phyloP scores from a whole-genome alignment of 208 protist species.

The Naegleria gruberi region DNA sequence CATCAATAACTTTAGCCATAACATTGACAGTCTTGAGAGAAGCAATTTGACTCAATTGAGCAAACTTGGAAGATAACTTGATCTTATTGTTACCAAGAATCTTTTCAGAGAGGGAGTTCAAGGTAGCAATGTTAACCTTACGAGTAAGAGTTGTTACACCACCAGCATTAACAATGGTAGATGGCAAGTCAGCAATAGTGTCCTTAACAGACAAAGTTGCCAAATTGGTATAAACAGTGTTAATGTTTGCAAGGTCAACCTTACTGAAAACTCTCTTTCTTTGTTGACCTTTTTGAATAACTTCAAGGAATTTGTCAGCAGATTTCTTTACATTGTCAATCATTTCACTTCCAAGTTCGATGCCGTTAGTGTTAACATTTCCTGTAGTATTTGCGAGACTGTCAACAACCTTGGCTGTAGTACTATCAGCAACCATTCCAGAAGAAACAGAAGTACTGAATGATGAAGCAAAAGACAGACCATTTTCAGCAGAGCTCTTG shows the following conservation, averaged over 20 bases:
- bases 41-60: not conserved
- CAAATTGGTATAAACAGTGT: not conserved
- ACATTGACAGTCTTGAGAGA: not conserved
- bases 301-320: too few relatives aligned
- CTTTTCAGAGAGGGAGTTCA: not conserved
- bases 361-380: too few relatives aligned
- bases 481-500: too few relatives aligned
- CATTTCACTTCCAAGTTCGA: too few relatives aligned
- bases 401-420: too few relatives aligned
- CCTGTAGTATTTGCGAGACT: too few relatives aligned
- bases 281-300: too few relatives aligned
- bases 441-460: too few relatives aligned
- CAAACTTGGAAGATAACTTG: not conserved
- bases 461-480: too few relatives aligned
- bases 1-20: not conserved
- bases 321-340: too few relatives aligned
- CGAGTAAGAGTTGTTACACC: not conserved
- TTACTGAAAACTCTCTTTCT: not conserved
- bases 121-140: not conserved
- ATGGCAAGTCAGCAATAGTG: not conserved
- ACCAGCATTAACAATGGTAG: not conserved
- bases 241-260: not conserved
- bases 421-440: too few relatives aligned
- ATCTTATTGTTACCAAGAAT: not conserved
- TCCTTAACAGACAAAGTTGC: not conserved